Conservation (phyloP, 345 rosid genomes). For the Cochlearia excelsa region DNA sequence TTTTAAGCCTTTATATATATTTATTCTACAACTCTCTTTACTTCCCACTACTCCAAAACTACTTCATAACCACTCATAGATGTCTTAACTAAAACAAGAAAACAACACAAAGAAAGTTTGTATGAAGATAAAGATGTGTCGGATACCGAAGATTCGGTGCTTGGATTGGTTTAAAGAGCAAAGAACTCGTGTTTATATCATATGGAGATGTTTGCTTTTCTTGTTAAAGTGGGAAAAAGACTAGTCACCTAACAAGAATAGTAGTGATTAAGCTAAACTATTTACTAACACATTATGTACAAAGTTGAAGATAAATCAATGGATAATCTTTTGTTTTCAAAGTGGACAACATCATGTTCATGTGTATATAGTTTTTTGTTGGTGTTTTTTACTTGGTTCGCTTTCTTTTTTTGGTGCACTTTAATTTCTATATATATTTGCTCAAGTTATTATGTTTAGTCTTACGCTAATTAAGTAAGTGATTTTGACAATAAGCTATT, state of each 20-base stretch:
- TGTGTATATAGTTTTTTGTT: too few species aligned
- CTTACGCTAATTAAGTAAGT: too few species aligned
- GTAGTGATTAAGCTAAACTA: not conserved
- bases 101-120: not conserved
- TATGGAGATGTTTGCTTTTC: constrained; percentile 73
- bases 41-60: constrained; percentile 22
- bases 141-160: constrained; percentile 39
- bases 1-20: constrained; percentile 31
- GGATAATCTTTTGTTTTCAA: not conserved
- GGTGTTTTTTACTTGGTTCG: too few species aligned
- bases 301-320: not conserved
- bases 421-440: too few species aligned
- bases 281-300: constrained; percentile 13
- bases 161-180: constrained; percentile 60
- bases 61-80: constrained; percentile 4
- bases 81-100: constrained; percentile 2
- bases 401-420: too few species aligned
- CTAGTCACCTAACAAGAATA: constrained; percentile 19
- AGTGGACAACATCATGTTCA: too few species aligned
- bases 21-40: constrained; percentile 8
- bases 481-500: too few species aligned
- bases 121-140: constrained; percentile 22
- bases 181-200: constrained; percentile 61
- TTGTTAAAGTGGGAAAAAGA: constrained; percentile 51
- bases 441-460: too few species aligned